phyloP scores from a whole-genome alignment of 2,329 filamentous ascomycete species.

The Incumbomyces delicatus region DNA sequence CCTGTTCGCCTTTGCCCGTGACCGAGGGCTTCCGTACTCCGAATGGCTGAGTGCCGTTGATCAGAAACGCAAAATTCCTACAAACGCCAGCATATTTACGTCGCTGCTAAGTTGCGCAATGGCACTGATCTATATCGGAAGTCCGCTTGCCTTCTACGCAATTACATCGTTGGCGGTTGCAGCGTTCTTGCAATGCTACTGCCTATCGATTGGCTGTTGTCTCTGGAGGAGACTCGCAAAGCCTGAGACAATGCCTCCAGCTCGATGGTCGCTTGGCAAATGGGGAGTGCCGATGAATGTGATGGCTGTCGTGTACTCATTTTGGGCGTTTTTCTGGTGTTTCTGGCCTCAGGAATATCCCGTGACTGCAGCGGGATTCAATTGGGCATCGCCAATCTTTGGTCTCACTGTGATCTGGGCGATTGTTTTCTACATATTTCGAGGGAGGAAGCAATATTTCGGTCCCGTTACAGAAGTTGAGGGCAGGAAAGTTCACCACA shows the following conservation, averaged over 20 bases:
- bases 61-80: constrained; percentile 13
- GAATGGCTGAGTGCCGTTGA: constrained; percentile 25
- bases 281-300: constrained; percentile 16
- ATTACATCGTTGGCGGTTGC: constrained; percentile 37
- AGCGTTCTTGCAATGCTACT: constrained; percentile 41
- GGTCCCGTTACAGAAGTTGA: constrained; percentile 22
- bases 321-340: constrained; percentile 36
- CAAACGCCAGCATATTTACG: constrained; percentile 15
- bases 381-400: constrained; percentile 41
- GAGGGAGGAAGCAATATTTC: constrained; percentile 26
- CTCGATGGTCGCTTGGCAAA: constrained; percentile 26
- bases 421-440: constrained; percentile 27
- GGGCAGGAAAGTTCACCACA: background rate
- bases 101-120: constrained; percentile 9
- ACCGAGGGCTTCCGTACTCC: constrained; percentile 35
- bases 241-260: constrained; percentile 28
- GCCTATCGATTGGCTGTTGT: constrained; percentile 39
- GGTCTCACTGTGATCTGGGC: constrained; percentile 29
- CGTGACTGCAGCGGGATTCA: constrained; percentile 34
- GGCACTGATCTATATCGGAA: constrained; percentile 16
- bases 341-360: constrained; percentile 35
- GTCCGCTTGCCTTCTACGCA: constrained; percentile 17
- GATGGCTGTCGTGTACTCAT: constrained; percentile 13
- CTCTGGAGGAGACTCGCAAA: constrained; percentile 34
- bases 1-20: constrained; percentile 35